Evolutionary conservation across 768 basidiomycete genomes (phyloP), one percentile per base, ranked within the genome.

Genomic region (Boletus insuetus): DNA sequence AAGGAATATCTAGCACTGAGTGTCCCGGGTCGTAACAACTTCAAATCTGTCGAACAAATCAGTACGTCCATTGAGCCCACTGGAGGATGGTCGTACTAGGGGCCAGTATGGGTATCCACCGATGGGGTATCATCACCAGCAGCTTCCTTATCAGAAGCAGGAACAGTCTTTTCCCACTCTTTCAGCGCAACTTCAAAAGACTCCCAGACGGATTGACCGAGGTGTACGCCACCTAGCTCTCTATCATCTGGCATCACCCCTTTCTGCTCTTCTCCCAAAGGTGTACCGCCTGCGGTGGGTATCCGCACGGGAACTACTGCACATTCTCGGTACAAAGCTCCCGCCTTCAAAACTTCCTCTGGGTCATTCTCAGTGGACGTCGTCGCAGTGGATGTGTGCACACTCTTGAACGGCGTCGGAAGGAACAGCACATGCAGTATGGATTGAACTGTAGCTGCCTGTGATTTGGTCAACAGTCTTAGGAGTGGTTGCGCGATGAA

Each of bases 351-450:
- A 3, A 89, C 80, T 63, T 91, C 89, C 54, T 81, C 82, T 7
- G 75, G 72, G 48, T 71, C 22, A 24, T 54, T 61, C 20, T 61
- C 61, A 13, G 40, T 12, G 6, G 61, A 16, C 8, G 58, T 46
- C 29, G 31, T 22, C 10, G 38, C n/a, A 44, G 58, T 45, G 8
- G 66, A 49, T 1, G 65, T 46, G 37, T 70, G 71, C 5, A 77
- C 65, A 39, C 78, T 73, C 69, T 89, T 90, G 74, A 89, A 85
- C 3, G 89, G 88, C 4, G 87, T 89, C 1, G 90, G 90, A 16
- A 92, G 79, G 68, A 90, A 94, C 14, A 96, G 79, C 0, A 80
- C 86, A 57, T 93, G 93, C 4, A 94, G 70, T n/a, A 94, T 75
- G 3, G 84, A 80, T 66, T 96, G 90, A n/a, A 89, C 74, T 0